These are phyloP conservation scores for Citropsis articulata DNA, from an alignment of 345 rosid genomes.

Conservation along the genomic window DNA sequence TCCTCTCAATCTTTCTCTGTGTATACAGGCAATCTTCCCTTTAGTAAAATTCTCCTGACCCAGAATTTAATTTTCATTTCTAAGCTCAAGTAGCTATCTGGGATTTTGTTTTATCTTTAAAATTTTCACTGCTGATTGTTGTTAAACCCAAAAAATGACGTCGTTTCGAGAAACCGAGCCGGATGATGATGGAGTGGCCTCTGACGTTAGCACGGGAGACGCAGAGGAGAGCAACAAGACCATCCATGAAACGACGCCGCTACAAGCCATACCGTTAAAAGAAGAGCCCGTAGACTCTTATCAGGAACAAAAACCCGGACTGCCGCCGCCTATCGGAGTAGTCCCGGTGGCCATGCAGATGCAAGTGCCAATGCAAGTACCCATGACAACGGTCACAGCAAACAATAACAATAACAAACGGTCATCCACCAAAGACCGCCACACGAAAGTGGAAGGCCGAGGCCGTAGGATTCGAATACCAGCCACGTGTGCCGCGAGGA, in stretches of 20 bases:
- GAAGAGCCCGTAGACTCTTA: slow-evolving; percentile 38
- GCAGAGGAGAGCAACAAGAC: neutral
- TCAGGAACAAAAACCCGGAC: slow-evolving; percentile 16
- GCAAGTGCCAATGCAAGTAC: slow-evolving; percentile 14
- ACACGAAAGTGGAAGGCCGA: slow-evolving; percentile 57
- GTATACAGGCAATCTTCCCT: neutral
- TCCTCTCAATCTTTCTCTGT: neutral
- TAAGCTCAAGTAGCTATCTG: neutral
- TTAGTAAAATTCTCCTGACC: neutral
- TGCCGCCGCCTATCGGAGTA: slow-evolving; percentile 12
- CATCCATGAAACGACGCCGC: slow-evolving; percentile 11
- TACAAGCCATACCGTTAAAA: slow-evolving; percentile 33
- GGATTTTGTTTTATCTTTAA: neutral
- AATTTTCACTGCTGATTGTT: neutral
- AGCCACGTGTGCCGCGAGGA: slow-evolving; percentile 51
- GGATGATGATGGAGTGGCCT: slow-evolving; percentile 30
- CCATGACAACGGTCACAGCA: slow-evolving; percentile 2
- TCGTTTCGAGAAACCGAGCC: slow-evolving; percentile 5
- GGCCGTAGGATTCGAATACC: slow-evolving; percentile 63
- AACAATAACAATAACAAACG: slow-evolving; percentile 22
- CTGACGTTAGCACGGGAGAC: slow-evolving; percentile 46
- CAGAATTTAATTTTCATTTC: neutral
- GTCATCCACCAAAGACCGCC: slow-evolving; percentile 54
- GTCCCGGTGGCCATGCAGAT: slow-evolving; percentile 29
- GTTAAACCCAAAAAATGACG: neutral